phyloP scores from a whole-genome alignment of 305 asterid genomes.

The Fraxinus baroniana region DNA sequence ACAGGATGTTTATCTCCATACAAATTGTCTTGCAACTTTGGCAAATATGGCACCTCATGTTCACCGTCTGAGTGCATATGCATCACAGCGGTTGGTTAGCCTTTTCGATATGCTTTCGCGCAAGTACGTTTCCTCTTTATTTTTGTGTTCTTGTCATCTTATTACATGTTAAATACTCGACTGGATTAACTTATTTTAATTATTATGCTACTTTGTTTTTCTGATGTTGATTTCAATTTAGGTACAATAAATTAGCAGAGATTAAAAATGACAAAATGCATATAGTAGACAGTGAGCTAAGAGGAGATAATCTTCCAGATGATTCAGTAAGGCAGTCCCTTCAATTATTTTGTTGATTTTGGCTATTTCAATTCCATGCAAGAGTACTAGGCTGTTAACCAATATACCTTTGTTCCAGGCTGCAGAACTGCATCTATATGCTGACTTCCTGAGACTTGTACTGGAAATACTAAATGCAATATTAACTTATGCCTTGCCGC shows the following conservation, averaged over 20 bases:
- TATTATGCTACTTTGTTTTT: constrained; percentile 15
- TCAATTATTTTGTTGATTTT: neutral
- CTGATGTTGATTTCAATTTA: constrained; percentile 24
- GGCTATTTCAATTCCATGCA: neutral
- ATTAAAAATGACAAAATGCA: constrained; percentile 72
- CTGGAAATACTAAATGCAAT: constrained; percentile 86
- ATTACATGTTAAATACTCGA: neutral
- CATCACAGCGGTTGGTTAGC: constrained; percentile 94
- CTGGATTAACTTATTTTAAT: constrained; percentile 12
- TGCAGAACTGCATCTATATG: constrained; percentile 78
- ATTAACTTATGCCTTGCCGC: constrained; percentile 78
- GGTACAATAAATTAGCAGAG: constrained; percentile 96
- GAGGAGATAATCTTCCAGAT: constrained; percentile 67
- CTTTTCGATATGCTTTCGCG: constrained; percentile 97
- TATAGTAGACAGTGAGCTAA: constrained; percentile 52
- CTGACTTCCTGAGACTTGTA: constrained; percentile 90
- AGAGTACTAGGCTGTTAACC: neutral
- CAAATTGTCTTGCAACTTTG: constrained; percentile 94
- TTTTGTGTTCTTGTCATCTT: neutral
- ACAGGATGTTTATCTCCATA: constrained; percentile 96
- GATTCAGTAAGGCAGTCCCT: constrained; percentile 52
- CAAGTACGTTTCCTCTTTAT: constrained; percentile 59
- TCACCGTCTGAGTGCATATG: constrained; percentile 87
- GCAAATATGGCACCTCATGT: constrained; percentile 99
- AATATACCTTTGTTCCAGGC: constrained; percentile 43